Conservation (phyloP, 1,139 yeast species). For the Suhomyces atakaporum region DNA sequence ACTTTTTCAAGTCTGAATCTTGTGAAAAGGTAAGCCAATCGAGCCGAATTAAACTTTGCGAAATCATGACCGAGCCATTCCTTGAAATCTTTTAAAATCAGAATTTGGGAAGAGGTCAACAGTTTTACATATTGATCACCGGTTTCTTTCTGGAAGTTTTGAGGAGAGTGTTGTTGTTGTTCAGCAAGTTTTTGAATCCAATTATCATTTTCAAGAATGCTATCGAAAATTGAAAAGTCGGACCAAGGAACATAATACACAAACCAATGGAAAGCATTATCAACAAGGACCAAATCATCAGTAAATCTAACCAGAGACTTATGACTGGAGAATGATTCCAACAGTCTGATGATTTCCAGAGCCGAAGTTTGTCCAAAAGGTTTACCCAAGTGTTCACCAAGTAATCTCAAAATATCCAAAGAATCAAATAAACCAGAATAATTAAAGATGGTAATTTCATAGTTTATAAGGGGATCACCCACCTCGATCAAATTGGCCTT, state of each 20-base stretch:
- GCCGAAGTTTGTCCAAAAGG: conserved; percentile 4
- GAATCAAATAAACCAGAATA: conserved; percentile 11
- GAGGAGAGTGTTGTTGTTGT: conserved; percentile 1
- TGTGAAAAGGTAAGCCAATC: conserved; percentile 6
- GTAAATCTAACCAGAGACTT: conserved; percentile 5
- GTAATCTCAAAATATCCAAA: conserved; percentile 8
- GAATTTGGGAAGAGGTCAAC: conserved; percentile 3
- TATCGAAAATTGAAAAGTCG: conserved; percentile 11
- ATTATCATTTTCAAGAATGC: conserved; percentile 6
- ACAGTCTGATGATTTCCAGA: conserved; percentile 4
- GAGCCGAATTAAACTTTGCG: conserved; percentile 5
- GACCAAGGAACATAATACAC: conserved; percentile 12
- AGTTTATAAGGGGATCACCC: conserved; percentile 8
- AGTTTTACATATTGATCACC: conserved; percentile 1
- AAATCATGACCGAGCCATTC: conserved; percentile 9
- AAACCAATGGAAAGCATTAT: conserved; percentile 9
- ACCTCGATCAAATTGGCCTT: conserved; percentile 5
- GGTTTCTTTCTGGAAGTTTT: neutral
- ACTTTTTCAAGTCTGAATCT: conserved; percentile 5
- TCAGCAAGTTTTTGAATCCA: conserved; percentile 8
- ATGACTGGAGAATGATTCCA: conserved; percentile 7
- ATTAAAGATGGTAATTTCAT: conserved; percentile 11
- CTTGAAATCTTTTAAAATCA: conserved; percentile 5
- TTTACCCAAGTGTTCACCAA: conserved; percentile 3
- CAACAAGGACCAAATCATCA: conserved; percentile 7